Evolutionary conservation across 2,329 filamentous ascomycete genomes (phyloP).

Genomic region (Stachybotrys chlorohalonatus): DNA sequence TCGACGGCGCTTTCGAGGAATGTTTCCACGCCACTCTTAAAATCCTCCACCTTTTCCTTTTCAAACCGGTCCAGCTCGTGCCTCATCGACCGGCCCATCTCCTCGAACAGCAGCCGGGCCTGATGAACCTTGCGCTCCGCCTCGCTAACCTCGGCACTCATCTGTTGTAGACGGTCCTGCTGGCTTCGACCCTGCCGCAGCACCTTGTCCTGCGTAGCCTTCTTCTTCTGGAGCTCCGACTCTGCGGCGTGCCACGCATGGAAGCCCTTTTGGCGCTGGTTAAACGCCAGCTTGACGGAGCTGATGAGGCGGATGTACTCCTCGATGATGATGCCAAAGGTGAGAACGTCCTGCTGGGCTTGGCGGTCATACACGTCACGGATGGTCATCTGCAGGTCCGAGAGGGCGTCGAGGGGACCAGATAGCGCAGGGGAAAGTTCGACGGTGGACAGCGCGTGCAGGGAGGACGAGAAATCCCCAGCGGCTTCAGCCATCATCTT

Average conservation of each 20-base stretch:
- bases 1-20: slow-evolving; percentile 96
- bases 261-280: slow-evolving; percentile 89
- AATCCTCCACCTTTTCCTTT: slow-evolving; percentile 95
- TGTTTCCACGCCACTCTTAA: slow-evolving; percentile 96
- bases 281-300: slow-evolving; percentile 87
- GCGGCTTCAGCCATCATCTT: slow-evolving; percentile 92
- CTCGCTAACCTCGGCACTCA: slow-evolving; percentile 88
- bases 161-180: slow-evolving; percentile 88
- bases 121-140: slow-evolving; percentile 90
- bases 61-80: slow-evolving; percentile 89
- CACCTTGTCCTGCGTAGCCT: slow-evolving; percentile 85
- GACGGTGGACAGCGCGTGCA: slow-evolving; percentile 87
- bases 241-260: slow-evolving; percentile 91
- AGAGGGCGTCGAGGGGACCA: slow-evolving; percentile 80
- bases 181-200: slow-evolving; percentile 89
- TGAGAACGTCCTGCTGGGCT: slow-evolving; percentile 92
- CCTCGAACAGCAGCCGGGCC: slow-evolving; percentile 82
- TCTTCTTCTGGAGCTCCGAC: slow-evolving; percentile 82
- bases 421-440: slow-evolving; percentile 86
- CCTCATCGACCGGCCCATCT: slow-evolving; percentile 93
- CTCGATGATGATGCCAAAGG: slow-evolving; percentile 93
- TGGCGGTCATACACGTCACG: slow-evolving; percentile 93
- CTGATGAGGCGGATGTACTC: slow-evolving; percentile 96
- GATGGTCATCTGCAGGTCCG: slow-evolving; percentile 88
- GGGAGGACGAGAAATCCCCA: slow-evolving; percentile 82